A percentile compares a stretch with the other conserved stretches of the same genome.
phyloP scores from a whole-genome alignment of 2,329 filamentous ascomycete genomes.

The Penicillium olsonii region DNA sequence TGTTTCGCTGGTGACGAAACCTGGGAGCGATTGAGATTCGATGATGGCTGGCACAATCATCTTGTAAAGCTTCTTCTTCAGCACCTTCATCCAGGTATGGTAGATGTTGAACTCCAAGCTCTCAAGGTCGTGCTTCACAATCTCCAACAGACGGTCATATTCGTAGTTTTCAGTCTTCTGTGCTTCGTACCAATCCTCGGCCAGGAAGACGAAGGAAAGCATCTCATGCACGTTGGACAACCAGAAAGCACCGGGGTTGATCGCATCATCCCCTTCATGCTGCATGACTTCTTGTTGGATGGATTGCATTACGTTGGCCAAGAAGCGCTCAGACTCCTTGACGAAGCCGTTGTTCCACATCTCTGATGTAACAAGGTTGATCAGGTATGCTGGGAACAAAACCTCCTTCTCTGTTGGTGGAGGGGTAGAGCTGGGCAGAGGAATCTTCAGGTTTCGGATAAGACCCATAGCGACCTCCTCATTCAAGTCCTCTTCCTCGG shows the following conservation, averaged over 20 bases:
- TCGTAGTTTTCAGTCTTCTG: slow-evolving; percentile 99
- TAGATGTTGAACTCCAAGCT: slow-evolving; percentile 99
- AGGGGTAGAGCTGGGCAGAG: slow-evolving; percentile 79
- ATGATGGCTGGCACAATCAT: slow-evolving; percentile 99
- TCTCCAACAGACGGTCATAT: slow-evolving; percentile 94
- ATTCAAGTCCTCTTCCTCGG: slow-evolving; percentile 93
- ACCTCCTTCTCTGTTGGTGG: slow-evolving; percentile 98
- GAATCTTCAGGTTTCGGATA: slow-evolving; percentile 95
- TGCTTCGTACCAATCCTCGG: slow-evolving; percentile 98
- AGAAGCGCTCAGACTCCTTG: slow-evolving; percentile 97
- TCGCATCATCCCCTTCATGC: slow-evolving; percentile 93
- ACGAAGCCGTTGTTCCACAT: slow-evolving; percentile 99
- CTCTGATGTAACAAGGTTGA: slow-evolving; percentile 97
- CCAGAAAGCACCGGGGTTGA: slow-evolving; percentile 98
- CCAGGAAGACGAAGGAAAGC: slow-evolving; percentile 98
- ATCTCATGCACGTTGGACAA: slow-evolving; percentile 99
- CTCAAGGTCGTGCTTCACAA: slow-evolving; percentile 98
- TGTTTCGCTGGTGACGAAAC: slow-evolving; percentile 98
- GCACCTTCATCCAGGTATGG: slow-evolving; percentile 99
- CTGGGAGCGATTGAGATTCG: slow-evolving; percentile 95
- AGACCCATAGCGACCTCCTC: slow-evolving; percentile 96
- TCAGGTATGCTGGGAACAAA: slow-evolving; percentile 96
- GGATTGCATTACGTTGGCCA: slow-evolving; percentile 99
- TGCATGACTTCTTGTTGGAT: slow-evolving; percentile 99
- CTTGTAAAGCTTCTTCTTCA: slow-evolving; percentile 99